Base-by-base conservation (phyloP, 1,139 yeast genomes). In the Meyerozyma elateridarum region DNA sequence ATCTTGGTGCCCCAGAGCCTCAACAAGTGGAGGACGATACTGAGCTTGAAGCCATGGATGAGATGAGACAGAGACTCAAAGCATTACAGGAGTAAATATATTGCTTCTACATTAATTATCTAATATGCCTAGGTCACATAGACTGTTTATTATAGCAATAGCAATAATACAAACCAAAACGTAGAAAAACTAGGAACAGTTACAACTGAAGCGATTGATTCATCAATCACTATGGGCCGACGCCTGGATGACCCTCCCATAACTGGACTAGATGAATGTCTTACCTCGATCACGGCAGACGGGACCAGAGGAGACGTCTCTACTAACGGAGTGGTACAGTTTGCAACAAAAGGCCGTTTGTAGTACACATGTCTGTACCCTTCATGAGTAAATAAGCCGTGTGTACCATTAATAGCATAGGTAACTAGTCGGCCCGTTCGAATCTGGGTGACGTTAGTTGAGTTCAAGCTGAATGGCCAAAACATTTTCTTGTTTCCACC, bases 31-130 rank as follows among this genome's bases (percentile, higher is more conserved):
- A 65, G 14, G 82, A 73, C 25, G 85, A 77, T 28, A 88, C 79
- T 34, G 93, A 85, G 42, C 83, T 76, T 40, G 80, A 73, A 39
- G 74, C 85, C 46, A 63, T 91, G 39, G 79, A 78, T 45, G 89
- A 80, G 47, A 91, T 91, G 96, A 72, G 95, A 42, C 91, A 89
- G 51, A 65, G 97, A 37, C 67, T 91, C 35, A 79, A 71, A 49
- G 97, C 96, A 0, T 61, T 91, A 39, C 96, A 89, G 54, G 84
- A 79, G 42, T 83, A 40, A 26, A n/a, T n/a, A n/a, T n/a, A n/a
- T n/a, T n/a, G n/a, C n/a, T n/a, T n/a, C n/a, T n/a, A n/a, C n/a
- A n/a, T n/a, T n/a, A n/a, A n/a, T n/a, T n/a, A n/a, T n/a, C n/a
- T n/a, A n/a, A n/a, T n/a, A n/a, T n/a, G n/a, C n/a, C n/a, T n/a